Evolutionary conservation across 371 early-diverging fungal species (phyloP), one percentile per base, ranked within the genome.

Genomic region (Entomophthora muscae): DNA sequence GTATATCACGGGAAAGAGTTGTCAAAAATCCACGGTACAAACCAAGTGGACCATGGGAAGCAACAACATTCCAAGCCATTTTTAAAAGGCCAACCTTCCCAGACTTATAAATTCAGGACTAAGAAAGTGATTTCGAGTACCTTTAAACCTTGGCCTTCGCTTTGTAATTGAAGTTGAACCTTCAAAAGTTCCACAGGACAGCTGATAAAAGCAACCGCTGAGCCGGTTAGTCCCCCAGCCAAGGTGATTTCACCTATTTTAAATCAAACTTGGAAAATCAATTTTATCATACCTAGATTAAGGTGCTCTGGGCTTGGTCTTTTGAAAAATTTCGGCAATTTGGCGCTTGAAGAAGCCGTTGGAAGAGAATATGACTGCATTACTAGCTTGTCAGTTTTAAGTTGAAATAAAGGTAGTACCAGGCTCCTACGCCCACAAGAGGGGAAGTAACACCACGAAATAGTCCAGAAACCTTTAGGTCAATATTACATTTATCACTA

Each of bases 381-480:
- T 42, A 42, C 42, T 42, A 42, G 17, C 22, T 57, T 23, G 26
- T 21, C 24, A 26, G 10, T n/a, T n/a, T n/a, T n/a, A n/a, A n/a
- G n/a, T n/a, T n/a, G 12, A 22, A 57, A n/a, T 12, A 3, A 31
- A 12, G 53, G 13, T 10, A 67, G 55, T 73, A 83, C 85, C 88
- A 88, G 32, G 89, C 78, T 54, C 90, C 92, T 64, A 89, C 85
- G 26, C 92, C 93, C 63, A 83, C 77, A 68, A 92, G 68, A 0
- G 93, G 92, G 3, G 88, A 87, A 7, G 80, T 76, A 21, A 86
- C 85, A 63, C 93, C 93, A 70, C 84, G 83, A 74, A 89, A 91
- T 10, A 92, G 71, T 53, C 85, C 92, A 30, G 73, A 69, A 12
- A 79, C 71, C 80, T 84, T 65, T 12, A 63, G 22, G 27, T 2